Conservation (phyloP, 352 stramenopile genomes). For the Pythium brachiatum region DNA sequence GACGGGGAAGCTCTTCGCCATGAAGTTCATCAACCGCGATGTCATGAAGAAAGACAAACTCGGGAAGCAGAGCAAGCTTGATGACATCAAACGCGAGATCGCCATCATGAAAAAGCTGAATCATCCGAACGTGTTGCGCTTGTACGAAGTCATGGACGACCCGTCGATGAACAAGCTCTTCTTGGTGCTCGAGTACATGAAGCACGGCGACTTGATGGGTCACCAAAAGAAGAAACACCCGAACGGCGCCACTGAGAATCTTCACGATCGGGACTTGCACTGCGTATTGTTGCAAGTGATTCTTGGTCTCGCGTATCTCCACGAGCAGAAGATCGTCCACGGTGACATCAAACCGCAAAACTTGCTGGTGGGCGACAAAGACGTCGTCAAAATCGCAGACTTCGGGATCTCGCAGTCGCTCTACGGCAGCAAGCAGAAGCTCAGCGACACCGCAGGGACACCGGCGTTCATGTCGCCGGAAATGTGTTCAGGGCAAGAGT, state of each 20-base stretch:
- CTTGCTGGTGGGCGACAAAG: constrained; percentile 81
- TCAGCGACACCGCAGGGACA: constrained; percentile 81
- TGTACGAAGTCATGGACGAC: constrained; percentile 97
- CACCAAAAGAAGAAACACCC: constrained; percentile 73
- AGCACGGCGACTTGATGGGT: constrained; percentile 68
- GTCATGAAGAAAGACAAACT: constrained; percentile 87
- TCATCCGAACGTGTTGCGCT: constrained; percentile 92
- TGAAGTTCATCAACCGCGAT: constrained; percentile 88
- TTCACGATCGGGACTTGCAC: constrained; percentile 71
- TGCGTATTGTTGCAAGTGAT: constrained; percentile 74
- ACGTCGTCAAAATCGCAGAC: constrained; percentile 91
- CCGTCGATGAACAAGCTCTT: constrained; percentile 93
- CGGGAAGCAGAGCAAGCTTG: constrained; percentile 72
- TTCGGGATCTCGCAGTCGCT: constrained; percentile 90
- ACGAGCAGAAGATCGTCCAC: constrained; percentile 85
- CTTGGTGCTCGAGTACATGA: constrained; percentile 97
- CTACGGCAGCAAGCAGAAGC: constrained; percentile 76
- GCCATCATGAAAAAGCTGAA: constrained; percentile 97
- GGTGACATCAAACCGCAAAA: constrained; percentile 89
- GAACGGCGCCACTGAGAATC: constrained; percentile 32
- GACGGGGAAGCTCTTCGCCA: constrained; percentile 70
- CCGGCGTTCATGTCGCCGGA: constrained; percentile 93
- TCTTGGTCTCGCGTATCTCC: constrained; percentile 86
- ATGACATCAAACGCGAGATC: constrained; percentile 93
- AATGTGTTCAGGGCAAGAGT: constrained; percentile 84